Conservation (phyloP, 805 yeast genomes). For the Starmerella potacharoeniae region DNA sequence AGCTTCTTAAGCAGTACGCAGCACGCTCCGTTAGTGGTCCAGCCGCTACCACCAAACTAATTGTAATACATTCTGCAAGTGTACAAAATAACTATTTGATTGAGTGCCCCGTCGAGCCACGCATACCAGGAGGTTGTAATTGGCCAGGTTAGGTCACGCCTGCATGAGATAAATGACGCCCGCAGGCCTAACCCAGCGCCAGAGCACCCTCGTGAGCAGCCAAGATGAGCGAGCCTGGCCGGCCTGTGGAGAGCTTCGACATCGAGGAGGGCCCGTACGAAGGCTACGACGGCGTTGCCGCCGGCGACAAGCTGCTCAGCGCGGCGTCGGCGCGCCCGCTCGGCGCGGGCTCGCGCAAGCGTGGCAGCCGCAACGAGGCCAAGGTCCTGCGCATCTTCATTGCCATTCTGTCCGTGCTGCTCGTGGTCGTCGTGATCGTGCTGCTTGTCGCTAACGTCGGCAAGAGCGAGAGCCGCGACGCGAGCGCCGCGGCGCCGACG, state of each 20-base stretch:
- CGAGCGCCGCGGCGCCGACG: constrained; percentile 31
- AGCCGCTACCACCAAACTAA: no score
- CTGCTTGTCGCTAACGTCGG: constrained; percentile 11
- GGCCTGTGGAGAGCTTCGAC: constrained; percentile 4
- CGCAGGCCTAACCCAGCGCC: not conserved
- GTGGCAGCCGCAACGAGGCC: constrained; percentile 7
- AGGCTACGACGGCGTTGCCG: not conserved
- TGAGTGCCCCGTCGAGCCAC: no score
- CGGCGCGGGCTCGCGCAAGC: not conserved
- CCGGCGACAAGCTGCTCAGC: constrained; percentile 2
- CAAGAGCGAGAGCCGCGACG: constrained; percentile 14
- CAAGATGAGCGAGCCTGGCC: not conserved
- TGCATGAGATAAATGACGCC: not conserved
- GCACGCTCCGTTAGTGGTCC: no score
- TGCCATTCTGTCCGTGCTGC: constrained; percentile 9
- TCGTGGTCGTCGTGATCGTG: constrained; percentile 8
- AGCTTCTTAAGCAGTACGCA: no score
- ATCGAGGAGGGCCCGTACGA: constrained; percentile 7
- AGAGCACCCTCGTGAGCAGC: not conserved
- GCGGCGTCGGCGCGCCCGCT: not conserved
- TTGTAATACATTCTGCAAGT: no score
- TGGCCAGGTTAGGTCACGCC: not conserved
- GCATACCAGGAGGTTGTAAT: not conserved
- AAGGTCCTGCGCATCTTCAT: constrained; percentile 14
- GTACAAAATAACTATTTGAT: no score